These are phyloP conservation scores for Bidens hawaiensis DNA, from an alignment of 140 eudicot species.

Conservation along the genomic window DNA sequence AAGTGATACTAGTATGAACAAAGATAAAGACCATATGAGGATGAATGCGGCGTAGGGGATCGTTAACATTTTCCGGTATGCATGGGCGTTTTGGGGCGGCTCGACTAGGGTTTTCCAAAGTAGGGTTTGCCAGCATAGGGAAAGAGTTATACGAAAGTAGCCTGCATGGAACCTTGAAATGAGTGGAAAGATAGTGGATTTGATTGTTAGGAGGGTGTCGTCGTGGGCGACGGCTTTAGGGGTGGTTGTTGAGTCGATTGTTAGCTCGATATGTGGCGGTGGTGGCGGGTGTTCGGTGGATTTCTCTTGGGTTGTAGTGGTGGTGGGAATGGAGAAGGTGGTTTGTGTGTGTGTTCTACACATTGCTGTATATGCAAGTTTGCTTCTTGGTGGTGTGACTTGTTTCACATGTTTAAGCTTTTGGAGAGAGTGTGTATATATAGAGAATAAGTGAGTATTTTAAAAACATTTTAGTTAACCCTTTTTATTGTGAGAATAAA, in stretches of 20 bases:
- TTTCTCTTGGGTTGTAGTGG: constrained; percentile 14
- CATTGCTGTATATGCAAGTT: constrained; percentile 1
- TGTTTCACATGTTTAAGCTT: not conserved
- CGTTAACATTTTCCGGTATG: constrained; percentile 36
- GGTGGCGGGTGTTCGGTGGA: constrained; percentile 5
- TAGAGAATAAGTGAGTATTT: not conserved
- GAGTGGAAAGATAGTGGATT: constrained; percentile 21
- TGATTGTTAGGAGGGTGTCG: not conserved
- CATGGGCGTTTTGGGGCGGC: constrained; percentile 35
- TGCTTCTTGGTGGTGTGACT: not conserved
- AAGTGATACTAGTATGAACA: constrained; percentile 26
- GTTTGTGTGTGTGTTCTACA: constrained; percentile 23
- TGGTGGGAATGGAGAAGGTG: constrained; percentile 1
- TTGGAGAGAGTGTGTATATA: not conserved
- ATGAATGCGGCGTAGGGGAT: constrained; percentile 29
- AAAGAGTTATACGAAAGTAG: constrained; percentile 57
- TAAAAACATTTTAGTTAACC: not conserved
- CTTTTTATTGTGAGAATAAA: no score
- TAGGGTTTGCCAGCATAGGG: constrained; percentile 60
- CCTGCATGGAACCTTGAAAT: constrained; percentile 60
- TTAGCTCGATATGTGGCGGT: constrained; percentile 13
- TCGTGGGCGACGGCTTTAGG: not conserved
- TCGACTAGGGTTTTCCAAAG: constrained; percentile 56
- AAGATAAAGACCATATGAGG: constrained; percentile 42
- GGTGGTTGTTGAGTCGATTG: constrained; percentile 16